Evolutionary conservation across 331 rosid species (phyloP).

Genomic region (Prunus yedoensis): DNA sequence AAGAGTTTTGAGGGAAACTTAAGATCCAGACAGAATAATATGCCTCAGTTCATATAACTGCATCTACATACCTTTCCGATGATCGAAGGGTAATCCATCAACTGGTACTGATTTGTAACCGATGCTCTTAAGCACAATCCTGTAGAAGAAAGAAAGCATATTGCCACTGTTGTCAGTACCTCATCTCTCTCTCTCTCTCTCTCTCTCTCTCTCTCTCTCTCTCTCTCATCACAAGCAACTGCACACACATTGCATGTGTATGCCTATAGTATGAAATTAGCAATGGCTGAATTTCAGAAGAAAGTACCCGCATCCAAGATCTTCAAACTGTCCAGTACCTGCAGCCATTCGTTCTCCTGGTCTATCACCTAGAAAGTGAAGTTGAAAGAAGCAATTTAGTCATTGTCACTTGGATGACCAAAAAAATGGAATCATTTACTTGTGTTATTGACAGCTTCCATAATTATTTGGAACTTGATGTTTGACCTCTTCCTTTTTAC

Average conservation of each 20-base stretch:
- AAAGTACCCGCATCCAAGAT: slow-evolving; percentile 71
- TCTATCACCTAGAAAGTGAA: slow-evolving; percentile 54
- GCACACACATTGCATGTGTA: not conserved
- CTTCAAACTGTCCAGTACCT: slow-evolving; percentile 76
- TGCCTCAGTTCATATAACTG: not conserved
- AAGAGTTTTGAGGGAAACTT: slow-evolving; percentile 7
- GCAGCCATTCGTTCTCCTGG: slow-evolving; percentile 71
- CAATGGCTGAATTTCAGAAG: slow-evolving; percentile 11
- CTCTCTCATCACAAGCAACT: not conserved
- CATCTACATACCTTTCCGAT: slow-evolving; percentile 54
- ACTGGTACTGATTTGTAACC: slow-evolving; percentile 87
- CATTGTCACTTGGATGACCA: slow-evolving; percentile 11
- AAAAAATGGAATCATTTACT: no score
- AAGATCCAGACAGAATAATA: not conserved
- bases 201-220: no score
- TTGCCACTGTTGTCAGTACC: slow-evolving; percentile 8
- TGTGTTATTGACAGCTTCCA: slow-evolving; percentile 7
- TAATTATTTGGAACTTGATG: not conserved
- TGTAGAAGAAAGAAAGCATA: slow-evolving; percentile 35
- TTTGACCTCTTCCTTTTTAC: slow-evolving; percentile 11
- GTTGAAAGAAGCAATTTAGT: slow-evolving; percentile 17
- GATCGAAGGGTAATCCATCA: slow-evolving; percentile 81
- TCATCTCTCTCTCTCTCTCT: not conserved
- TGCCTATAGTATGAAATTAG: not conserved
- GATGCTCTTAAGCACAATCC: slow-evolving; percentile 90